Percentiles rank a stretch among this genome's conserved stretches.
Conservation (phyloP, 78 protist genomes). For the Dictyostelium purpureum region DNA sequence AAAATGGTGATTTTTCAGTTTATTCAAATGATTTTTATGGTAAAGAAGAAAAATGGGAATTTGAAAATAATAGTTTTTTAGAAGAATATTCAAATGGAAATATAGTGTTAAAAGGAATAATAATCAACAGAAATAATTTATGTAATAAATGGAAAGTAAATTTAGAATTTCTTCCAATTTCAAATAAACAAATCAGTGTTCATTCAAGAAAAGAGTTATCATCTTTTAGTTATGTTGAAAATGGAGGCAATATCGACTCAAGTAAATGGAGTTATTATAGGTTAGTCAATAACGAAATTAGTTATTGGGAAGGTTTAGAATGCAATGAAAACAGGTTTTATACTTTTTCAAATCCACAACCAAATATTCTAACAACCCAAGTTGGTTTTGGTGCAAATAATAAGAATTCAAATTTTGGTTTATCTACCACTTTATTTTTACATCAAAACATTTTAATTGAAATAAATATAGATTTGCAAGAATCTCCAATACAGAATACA, state of each 20-base stretch:
- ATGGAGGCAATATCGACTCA: neutral
- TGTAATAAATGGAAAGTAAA: neutral
- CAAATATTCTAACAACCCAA: conserved; percentile 1
- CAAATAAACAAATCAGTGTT: neutral
- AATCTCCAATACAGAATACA: neutral
- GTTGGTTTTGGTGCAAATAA: conserved; percentile 45
- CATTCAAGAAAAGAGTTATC: neutral
- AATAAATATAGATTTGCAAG: neutral
- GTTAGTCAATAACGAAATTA: neutral
- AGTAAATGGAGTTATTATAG: neutral
- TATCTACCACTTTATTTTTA: neutral
- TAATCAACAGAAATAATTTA: neutral
- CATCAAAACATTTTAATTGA: neutral
- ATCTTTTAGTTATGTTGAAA: neutral
- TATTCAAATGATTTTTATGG: neutral
- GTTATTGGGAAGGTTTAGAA: conserved; percentile 1
- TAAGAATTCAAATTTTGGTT: conserved; percentile 21
- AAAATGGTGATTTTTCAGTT: neutral
- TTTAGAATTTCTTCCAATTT: neutral
- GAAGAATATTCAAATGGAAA: neutral
- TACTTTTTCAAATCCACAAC: no score
- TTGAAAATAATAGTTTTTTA: neutral
- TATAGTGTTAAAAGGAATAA: neutral
- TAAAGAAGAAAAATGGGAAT: neutral
- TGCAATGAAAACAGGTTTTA: neutral